Evolutionary conservation across 768 basidiomycete genomes (phyloP), one percentile per base, ranked within the genome.

Genomic region (Brasilioporus rufonigricans): DNA sequence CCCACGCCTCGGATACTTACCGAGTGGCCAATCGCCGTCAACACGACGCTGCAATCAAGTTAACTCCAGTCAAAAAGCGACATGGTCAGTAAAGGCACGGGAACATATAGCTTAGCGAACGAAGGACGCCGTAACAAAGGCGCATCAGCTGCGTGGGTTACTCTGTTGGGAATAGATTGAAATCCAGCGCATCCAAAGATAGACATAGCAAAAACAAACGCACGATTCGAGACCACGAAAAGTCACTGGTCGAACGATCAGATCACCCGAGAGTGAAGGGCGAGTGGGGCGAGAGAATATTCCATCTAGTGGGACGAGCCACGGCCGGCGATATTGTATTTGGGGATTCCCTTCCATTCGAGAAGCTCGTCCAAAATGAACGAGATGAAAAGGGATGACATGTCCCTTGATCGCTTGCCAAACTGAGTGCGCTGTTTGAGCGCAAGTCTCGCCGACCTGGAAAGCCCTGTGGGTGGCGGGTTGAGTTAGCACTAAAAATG

Each of bases 91-190:
- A 49, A 44, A 16, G 48, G 53, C 44, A 66, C 38, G 33, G 55
- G 48, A 54, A 47, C 50, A 29, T 29, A 29, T 24, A 18, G 14
- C n/a, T 58, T 57, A 33, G 55, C 58, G 65, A 56, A 33, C 56
- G 52, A 63, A 65, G 58, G 46, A 46, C 52, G 69, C 61, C 67
- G 67, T 61, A 69, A 66, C 32, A 27, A 52, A 57, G 65, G 68
- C 70, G 70, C 70, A 71, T 70, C 68, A 70, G 39, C 68, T 53
- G 68, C 70, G 60, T 66, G 70, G 56, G 56, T 50, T 58, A 11
- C 61, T 55, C 53, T 5, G 50, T 55, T 62, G 53, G 57, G 63
- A 49, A 59, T 52, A 45, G 38, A 44, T 44, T 44, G 41, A 44
- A 44, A 32, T 24, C 21, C 32, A 55, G 44, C 44, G 35, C 38